Evolutionary conservation across 2,329 filamentous ascomycete genomes (phyloP).

Genomic region (Botrytis fabae): DNA sequence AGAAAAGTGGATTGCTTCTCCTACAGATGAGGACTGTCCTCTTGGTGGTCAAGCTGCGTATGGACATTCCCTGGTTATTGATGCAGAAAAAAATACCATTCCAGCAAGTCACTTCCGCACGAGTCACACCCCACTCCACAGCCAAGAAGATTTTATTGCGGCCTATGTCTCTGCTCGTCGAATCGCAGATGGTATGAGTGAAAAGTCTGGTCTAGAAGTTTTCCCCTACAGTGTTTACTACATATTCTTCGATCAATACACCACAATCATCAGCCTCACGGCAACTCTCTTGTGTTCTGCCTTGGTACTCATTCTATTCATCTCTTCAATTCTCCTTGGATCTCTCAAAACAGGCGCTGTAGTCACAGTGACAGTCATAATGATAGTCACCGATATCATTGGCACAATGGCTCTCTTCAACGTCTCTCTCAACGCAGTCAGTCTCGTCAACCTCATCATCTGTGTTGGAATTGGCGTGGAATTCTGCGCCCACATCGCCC

Average conservation of each 20-base stretch:
- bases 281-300: slow-evolving; percentile 78
- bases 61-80: slow-evolving; percentile 77
- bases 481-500: slow-evolving; percentile 94
- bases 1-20: slow-evolving; percentile 75
- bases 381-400: slow-evolving; percentile 93
- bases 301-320: slow-evolving; percentile 78
- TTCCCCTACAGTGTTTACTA: slow-evolving; percentile 98
- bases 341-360: slow-evolving; percentile 79
- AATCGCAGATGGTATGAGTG: slow-evolving; percentile 74
- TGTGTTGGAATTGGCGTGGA: slow-evolving; percentile 96
- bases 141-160: slow-evolving; percentile 88
- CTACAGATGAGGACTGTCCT: slow-evolving; percentile 81
- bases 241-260: slow-evolving; percentile 98
- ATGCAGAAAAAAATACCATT: slow-evolving; percentile 65
- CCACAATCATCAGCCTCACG: slow-evolving; percentile 78
- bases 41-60: slow-evolving; percentile 88
- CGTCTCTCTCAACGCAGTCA: slow-evolving; percentile 92
- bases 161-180: slow-evolving; percentile 87
- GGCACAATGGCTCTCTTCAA: slow-evolving; percentile 88
- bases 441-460: slow-evolving; percentile 93
- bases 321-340: slow-evolving; percentile 79
- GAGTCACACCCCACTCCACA: slow-evolving; percentile 80
- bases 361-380: slow-evolving; percentile 82
- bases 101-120: slow-evolving; percentile 90
- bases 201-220: slow-evolving; percentile 72